These are phyloP conservation scores for Astrothelium subdiscretum DNA, from an alignment of 495 filamentous ascomycete species.

Conservation along the genomic window DNA sequence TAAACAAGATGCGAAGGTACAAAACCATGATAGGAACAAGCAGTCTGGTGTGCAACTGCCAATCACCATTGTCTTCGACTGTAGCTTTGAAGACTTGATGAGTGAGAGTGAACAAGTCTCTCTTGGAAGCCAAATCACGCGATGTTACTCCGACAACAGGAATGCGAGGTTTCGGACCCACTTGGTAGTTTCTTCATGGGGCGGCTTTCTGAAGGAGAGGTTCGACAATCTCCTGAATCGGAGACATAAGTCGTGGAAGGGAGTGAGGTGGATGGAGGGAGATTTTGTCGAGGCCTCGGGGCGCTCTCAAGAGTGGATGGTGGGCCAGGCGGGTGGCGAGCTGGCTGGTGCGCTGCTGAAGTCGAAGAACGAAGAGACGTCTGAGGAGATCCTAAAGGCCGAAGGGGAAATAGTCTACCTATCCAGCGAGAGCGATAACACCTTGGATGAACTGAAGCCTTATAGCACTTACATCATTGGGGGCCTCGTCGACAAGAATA, in stretches of 20 bases:
- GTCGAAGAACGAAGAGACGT: conserved; percentile 13
- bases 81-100: conserved; percentile 88
- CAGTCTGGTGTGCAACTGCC: conserved; percentile 45
- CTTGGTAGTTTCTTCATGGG: conserved; percentile 63
- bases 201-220: conserved; percentile 60
- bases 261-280: conserved; percentile 53
- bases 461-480: conserved; percentile 89
- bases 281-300: conserved; percentile 57
- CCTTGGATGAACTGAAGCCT: conserved; percentile 63
- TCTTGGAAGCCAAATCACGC: conserved; percentile 67
- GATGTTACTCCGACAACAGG: conserved; percentile 79
- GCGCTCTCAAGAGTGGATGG: conserved; percentile 50
- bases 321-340: conserved; percentile 35
- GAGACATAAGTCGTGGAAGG: conserved; percentile 67
- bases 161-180: conserved; percentile 52
- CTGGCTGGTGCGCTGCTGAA: conserved; percentile 37
- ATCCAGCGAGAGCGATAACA: conserved; percentile 73
- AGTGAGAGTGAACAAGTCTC: conserved; percentile 68
- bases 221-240: conserved; percentile 63
- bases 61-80: conserved; percentile 74
- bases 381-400: conserved; percentile 17
- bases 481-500: conserved; percentile 87
- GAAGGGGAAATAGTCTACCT: conserved; percentile 69
- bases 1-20: conserved; percentile 12
- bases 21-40: conserved; percentile 13